A percentile compares a stretch with the other conserved stretches of the same genome.
Evolutionary conservation across 2,329 filamentous ascomycete species (phyloP).

Genomic region (Sarocladium brachiariae): DNA sequence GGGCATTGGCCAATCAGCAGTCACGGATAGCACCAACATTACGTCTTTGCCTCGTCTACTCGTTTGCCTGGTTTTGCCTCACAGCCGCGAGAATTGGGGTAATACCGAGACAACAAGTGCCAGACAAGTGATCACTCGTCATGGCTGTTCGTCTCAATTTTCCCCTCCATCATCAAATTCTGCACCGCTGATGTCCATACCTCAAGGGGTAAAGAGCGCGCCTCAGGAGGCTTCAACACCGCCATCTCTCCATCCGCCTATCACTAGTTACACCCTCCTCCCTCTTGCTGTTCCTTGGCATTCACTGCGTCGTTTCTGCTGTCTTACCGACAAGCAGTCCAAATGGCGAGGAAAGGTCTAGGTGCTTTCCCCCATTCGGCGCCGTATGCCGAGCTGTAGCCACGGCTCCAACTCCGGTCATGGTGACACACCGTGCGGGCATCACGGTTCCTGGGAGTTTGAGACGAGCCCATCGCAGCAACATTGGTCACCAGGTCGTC

Average conservation of each 20-base stretch:
- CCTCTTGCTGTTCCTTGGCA: not conserved
- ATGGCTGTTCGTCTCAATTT: not conserved
- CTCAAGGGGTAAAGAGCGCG: not conserved
- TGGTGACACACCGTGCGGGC: not conserved
- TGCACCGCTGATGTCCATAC: not conserved
- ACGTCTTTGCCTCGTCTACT: conserved; percentile 4
- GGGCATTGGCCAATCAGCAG: conserved; percentile 26
- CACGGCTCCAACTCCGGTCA: conserved; percentile 2
- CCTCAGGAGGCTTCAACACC: not conserved
- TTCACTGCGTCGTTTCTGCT: too few species aligned
- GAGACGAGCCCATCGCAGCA: not conserved
- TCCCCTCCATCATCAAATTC: not conserved
- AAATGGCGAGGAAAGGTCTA: too few species aligned
- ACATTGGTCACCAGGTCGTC: conserved; percentile 2
- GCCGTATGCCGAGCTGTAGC: conserved; percentile 1
- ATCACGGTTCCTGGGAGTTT: not conserved
- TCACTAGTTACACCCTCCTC: conserved; percentile 4
- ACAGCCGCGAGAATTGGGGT: not conserved
- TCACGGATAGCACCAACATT: conserved; percentile 19
- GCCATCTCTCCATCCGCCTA: not conserved
- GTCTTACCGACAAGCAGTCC: too few species aligned
- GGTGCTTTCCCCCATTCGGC: not conserved
- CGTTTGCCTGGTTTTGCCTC: not conserved
- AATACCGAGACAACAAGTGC: too few species aligned
- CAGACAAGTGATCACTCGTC: not conserved